A percentile compares a stretch with the other conserved stretches of the same genome.
Conservation (phyloP, 148 eudicot genomes). For the Dianthus caryophyllus region DNA sequence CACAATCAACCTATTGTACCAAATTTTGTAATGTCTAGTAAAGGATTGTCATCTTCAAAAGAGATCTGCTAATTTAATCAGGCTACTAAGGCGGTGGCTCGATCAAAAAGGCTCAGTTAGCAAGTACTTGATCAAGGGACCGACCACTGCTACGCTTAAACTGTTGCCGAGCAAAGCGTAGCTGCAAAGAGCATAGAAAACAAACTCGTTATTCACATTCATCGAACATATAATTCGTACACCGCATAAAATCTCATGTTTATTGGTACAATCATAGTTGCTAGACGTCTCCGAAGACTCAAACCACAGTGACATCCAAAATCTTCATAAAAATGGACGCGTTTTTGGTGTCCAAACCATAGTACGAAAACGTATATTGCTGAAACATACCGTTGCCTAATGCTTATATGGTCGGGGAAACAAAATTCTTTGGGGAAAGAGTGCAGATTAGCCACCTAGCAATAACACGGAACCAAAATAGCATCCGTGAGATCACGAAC, state of each 20-base stretch:
- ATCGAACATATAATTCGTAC: neutral
- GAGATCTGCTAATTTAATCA: neutral
- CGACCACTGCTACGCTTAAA: conserved; percentile 86
- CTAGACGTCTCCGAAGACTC: too few relatives aligned
- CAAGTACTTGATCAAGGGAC: conserved; percentile 64
- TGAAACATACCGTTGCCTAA: conserved; percentile 70
- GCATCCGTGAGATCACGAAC: too few relatives aligned
- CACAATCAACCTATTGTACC: too few relatives aligned
- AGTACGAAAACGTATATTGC: neutral
- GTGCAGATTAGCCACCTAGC: conserved; percentile 89
- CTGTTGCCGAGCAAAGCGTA: conserved; percentile 95
- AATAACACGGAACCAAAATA: conserved; percentile 17
- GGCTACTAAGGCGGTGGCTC: neutral
- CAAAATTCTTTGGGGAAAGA: conserved; percentile 84
- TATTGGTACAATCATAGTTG: neutral
- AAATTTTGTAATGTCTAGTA: too few relatives aligned
- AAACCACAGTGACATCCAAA: too few relatives aligned
- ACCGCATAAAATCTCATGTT: too few relatives aligned
- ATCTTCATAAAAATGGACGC: too few relatives aligned
- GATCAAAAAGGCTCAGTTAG: conserved; percentile 38
- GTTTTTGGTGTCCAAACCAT: neutral
- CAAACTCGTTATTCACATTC: conserved; percentile 3
- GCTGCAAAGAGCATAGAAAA: conserved; percentile 34
- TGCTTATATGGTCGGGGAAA: conserved; percentile 74
- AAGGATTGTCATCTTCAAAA: too few relatives aligned